Evolutionary conservation across 2,329 filamentous ascomycete genomes (phyloP).

Genomic region (Pseudogymnoascus sp.): DNA sequence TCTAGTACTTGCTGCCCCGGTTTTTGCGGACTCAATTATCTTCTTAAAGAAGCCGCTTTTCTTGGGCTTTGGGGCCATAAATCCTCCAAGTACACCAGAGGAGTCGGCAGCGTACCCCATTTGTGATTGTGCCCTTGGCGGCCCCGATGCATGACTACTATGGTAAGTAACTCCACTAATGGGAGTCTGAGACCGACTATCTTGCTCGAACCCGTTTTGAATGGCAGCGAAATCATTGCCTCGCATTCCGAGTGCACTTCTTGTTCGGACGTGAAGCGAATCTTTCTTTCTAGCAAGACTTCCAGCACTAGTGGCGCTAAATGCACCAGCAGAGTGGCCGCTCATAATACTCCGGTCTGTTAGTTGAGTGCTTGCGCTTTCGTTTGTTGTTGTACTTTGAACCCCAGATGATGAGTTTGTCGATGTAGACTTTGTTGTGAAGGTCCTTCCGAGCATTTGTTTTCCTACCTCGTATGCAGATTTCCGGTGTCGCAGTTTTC

Average conservation of each 20-base stretch:
- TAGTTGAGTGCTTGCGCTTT: constrained; percentile 63
- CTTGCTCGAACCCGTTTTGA: constrained; percentile 31
- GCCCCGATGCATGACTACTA: constrained; percentile 65
- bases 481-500: constrained; percentile 55
- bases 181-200: constrained; percentile 52
- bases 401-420: constrained; percentile 70
- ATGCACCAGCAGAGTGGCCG: constrained; percentile 77
- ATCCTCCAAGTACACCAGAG: constrained; percentile 66
- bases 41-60: constrained; percentile 93
- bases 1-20: constrained; percentile 80
- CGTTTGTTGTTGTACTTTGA: constrained; percentile 58
- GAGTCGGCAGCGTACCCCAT: constrained; percentile 59
- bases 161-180: constrained; percentile 83
- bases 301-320: constrained; percentile 91
- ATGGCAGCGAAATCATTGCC: constrained; percentile 33
- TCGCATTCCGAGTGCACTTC: constrained; percentile 57
- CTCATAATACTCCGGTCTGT: constrained; percentile 90
- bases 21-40: constrained; percentile 89
- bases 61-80: constrained; percentile 67
- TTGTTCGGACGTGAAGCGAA: constrained; percentile 42
- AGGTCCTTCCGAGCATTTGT: constrained; percentile 65
- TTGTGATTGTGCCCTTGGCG: constrained; percentile 51
- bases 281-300: constrained; percentile 74
- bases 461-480: constrained; percentile 72
- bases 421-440: constrained; percentile 79